These are phyloP conservation scores for Suillus alpinus DNA, from an alignment of 768 basidiomycete genomes.

Conservation along the genomic window DNA sequence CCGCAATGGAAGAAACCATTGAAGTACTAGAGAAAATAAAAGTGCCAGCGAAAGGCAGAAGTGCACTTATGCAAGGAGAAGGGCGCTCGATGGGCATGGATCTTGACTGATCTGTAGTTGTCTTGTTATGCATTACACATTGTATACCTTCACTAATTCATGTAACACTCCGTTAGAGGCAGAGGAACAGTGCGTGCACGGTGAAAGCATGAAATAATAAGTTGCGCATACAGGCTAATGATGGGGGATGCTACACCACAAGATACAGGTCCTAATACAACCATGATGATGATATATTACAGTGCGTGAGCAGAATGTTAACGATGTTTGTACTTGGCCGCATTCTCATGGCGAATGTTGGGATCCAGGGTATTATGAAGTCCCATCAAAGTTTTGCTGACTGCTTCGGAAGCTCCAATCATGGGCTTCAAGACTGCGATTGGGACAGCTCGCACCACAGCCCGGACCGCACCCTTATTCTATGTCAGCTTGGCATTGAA, in stretches of 20 bases:
- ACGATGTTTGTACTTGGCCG: constrained; percentile 91
- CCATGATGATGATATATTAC: constrained; percentile 16
- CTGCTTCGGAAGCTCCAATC: constrained; percentile 97
- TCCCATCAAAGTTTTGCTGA: constrained; percentile 92
- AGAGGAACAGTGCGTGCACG: not conserved
- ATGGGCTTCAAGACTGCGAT: constrained; percentile 97
- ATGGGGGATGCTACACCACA: not conserved
- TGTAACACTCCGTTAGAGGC: not conserved
- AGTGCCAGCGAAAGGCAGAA: constrained; percentile 57
- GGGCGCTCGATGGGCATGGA: constrained; percentile 93
- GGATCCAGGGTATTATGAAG: constrained; percentile 93
- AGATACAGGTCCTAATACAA: constrained; percentile 1
- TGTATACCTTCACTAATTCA: not conserved
- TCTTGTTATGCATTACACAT: not conserved
- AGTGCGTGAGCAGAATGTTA: constrained; percentile 30
- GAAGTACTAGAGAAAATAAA: constrained; percentile 78
- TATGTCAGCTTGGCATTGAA: not conserved
- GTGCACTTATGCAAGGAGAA: constrained; percentile 77
- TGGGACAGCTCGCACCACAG: constrained; percentile 95
- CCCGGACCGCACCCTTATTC: constrained; percentile 80
- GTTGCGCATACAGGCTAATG: not conserved
- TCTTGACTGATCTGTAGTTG: constrained; percentile 49
- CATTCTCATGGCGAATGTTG: constrained; percentile 73
- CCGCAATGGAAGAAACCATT: constrained; percentile 43
- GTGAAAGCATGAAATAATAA: not conserved